Base-by-base conservation (phyloP, 1,139 yeast genomes). In the Hansenula lynferdii region DNA sequence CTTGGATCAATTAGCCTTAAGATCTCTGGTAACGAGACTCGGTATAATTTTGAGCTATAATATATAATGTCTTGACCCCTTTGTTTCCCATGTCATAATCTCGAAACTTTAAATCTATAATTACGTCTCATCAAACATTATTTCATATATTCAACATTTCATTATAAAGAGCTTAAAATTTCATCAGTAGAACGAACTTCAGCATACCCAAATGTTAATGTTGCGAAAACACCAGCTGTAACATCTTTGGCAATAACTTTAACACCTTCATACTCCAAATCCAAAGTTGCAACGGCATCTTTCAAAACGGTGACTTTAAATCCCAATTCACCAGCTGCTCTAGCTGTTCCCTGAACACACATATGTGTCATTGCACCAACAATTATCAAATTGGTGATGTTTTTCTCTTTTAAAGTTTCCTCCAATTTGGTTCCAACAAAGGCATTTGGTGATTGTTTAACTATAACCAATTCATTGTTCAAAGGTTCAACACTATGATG, bases 361-460 rank as follows among this genome's bases (percentile, higher is more conserved):
- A 47, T 31, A 14, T 45, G 47, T 3, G 49, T 39, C 48, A 44
- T 45, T 7, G 49, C 47, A 34, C 51, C 49, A 20, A 43, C 28
- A 8, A 47, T 26, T 15, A 41, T 35, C 7, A 45, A 25, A 11
- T 36, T 34, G 7, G 40, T 37, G 28, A 47, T 30, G 1, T 36
- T 38, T 5, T 39, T 25, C 2, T 17, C 8, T 24, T 38, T 30
- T 21, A 47, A 35, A 9, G 41, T 14, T 20, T 42, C 37, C 12
- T 37, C 24, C 12, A 47, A 31, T 11, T 41, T 33, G 4, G 51
- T 47, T 1, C 31, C 39, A 14, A 33, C 20, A 19, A 44, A 47
- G 0, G 51, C 34, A 21, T 47, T 45, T 31, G 48, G 48, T 11
- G 34, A 23, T 11, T 27, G 19, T 25, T 47, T 47, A 6, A 40